Percentiles rank a stretch among this genome's conserved stretches.
Evolutionary conservation across 2,329 filamentous ascomycete species (phyloP).

Genomic region (Chrysoporthe cubensis): DNA sequence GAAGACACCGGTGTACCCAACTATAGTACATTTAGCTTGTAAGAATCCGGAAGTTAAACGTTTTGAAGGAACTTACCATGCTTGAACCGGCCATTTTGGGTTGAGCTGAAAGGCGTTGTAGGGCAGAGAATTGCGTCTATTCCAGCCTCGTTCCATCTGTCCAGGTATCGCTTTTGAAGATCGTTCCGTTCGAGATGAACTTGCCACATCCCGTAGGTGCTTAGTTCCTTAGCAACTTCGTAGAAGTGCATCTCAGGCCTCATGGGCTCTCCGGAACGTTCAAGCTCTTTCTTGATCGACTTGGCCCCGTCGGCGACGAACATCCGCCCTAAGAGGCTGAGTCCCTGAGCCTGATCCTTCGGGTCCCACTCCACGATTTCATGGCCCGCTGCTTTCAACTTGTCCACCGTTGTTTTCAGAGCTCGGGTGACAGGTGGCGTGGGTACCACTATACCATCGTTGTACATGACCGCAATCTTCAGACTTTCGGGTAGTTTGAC

Average conservation of each 20-base stretch:
- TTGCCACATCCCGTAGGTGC: slow-evolving; percentile 52
- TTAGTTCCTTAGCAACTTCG: slow-evolving; percentile 41
- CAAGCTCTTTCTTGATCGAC: slow-evolving; percentile 45
- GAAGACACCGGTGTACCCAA: slow-evolving; percentile 54
- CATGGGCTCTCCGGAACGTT: slow-evolving; percentile 48
- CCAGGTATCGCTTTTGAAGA: slow-evolving; percentile 51
- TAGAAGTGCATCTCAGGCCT: slow-evolving; percentile 44
- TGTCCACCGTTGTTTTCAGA: slow-evolving; percentile 49
- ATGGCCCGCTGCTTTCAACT: slow-evolving; percentile 50
- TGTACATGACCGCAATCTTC: slow-evolving; percentile 64
- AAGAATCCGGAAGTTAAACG: background rate
- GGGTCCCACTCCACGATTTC: slow-evolving; percentile 57
- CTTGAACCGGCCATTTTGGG: slow-evolving; percentile 48
- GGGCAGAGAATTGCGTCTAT: slow-evolving; percentile 69
- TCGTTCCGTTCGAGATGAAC: slow-evolving; percentile 49
- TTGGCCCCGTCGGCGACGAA: slow-evolving; percentile 53
- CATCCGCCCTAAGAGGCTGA: slow-evolving; percentile 46
- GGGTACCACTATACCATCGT: slow-evolving; percentile 66
- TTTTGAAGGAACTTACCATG: slow-evolving; percentile 41
- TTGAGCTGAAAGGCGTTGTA: slow-evolving; percentile 49
- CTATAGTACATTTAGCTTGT: slow-evolving; percentile 27
- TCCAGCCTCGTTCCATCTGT: slow-evolving; percentile 44
- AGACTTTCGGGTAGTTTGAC: slow-evolving; percentile 45
- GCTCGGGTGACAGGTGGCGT: slow-evolving; percentile 68
- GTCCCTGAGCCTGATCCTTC: slow-evolving; percentile 45